These are phyloP conservation scores for Cicer pinnatifidum DNA, from an alignment of 306 rosid genomes.

Conservation along the genomic window DNA sequence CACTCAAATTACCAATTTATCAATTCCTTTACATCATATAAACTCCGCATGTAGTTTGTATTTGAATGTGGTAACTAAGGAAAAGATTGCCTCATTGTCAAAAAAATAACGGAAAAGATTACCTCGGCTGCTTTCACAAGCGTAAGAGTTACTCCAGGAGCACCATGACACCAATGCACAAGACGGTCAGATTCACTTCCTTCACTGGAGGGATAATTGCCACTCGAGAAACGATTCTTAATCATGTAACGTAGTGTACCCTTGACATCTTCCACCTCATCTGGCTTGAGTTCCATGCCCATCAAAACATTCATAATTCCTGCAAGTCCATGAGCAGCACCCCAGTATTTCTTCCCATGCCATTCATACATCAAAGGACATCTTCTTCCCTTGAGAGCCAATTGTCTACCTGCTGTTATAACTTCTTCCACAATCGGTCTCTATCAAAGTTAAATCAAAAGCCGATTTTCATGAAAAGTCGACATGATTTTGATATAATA, in stretches of 20 bases:
- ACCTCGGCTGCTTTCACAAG: constrained; percentile 84
- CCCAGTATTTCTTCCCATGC: constrained; percentile 97
- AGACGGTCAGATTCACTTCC: constrained; percentile 76
- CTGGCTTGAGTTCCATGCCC: constrained; percentile 78
- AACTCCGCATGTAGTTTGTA: not conserved
- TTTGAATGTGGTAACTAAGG: constrained; percentile 12
- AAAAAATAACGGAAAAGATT: constrained; percentile 12
- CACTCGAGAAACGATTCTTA: constrained; percentile 67
- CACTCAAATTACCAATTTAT: not conserved
- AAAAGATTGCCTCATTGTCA: constrained; percentile 52
- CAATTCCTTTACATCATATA: not conserved
- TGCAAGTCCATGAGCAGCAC: constrained; percentile 92
- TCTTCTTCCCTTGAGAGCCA: constrained; percentile 60
- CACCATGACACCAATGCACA: constrained; percentile 97
- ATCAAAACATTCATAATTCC: constrained; percentile 83
- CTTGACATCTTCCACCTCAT: constrained; percentile 81
- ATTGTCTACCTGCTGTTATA: constrained; percentile 64
- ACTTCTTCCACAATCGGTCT: constrained; percentile 71
- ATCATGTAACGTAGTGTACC: constrained; percentile 70
- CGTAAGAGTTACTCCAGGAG: constrained; percentile 81
- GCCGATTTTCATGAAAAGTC: constrained; percentile 18
- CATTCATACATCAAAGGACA: constrained; percentile 86
- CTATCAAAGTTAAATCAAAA: constrained; percentile 51
- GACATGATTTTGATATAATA: constrained; percentile 9
- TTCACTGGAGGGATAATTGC: constrained; percentile 86